Conservation (phyloP, 1,139 yeast species). For the Groenewaldozyma sp. region DNA sequence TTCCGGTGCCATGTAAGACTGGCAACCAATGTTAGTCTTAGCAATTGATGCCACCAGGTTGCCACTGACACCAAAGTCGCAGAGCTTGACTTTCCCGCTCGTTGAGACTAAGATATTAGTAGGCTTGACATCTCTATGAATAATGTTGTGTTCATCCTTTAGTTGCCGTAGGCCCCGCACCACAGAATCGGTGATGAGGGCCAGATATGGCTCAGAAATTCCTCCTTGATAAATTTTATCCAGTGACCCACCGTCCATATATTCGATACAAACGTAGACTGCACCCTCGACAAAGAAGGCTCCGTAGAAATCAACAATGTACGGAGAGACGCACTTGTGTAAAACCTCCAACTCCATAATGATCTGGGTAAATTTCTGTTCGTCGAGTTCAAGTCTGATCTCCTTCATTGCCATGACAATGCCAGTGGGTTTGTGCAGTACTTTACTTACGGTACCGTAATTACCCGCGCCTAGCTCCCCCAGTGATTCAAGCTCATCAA, state of each 20-base stretch:
- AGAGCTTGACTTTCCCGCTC: conserved; percentile 76
- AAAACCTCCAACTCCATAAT: conserved; percentile 91
- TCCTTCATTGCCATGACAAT: conserved; percentile 96
- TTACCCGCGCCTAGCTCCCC: conserved; percentile 93
- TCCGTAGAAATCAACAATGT: conserved; percentile 90
- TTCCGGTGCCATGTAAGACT: conserved; percentile 98
- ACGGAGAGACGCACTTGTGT: conserved; percentile 84
- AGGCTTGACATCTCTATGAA: conserved; percentile 96
- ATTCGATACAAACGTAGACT: conserved; percentile 96
- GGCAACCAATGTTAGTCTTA: conserved; percentile 94
- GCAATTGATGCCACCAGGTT: conserved; percentile 93
- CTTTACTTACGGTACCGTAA: conserved; percentile 91
- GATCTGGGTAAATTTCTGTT: conserved; percentile 82
- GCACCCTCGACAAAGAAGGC: conserved; percentile 98
- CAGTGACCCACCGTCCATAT: conserved; percentile 95
- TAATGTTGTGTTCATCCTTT: conserved; percentile 83
- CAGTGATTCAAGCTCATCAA: conserved; percentile 73
- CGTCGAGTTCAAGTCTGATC: conserved; percentile 84
- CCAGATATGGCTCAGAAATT: conserved; percentile 72
- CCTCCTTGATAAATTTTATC: conserved; percentile 79
- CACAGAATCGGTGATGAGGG: conserved; percentile 72
- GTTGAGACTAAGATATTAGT: conserved; percentile 79
- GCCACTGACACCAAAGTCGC: conserved; percentile 97
- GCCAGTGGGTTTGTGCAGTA: conserved; percentile 87
- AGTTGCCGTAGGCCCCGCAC: conserved; percentile 75